Conservation (phyloP, 2,329 filamentous ascomycete genomes). For the Aureobasidium sp. region DNA sequence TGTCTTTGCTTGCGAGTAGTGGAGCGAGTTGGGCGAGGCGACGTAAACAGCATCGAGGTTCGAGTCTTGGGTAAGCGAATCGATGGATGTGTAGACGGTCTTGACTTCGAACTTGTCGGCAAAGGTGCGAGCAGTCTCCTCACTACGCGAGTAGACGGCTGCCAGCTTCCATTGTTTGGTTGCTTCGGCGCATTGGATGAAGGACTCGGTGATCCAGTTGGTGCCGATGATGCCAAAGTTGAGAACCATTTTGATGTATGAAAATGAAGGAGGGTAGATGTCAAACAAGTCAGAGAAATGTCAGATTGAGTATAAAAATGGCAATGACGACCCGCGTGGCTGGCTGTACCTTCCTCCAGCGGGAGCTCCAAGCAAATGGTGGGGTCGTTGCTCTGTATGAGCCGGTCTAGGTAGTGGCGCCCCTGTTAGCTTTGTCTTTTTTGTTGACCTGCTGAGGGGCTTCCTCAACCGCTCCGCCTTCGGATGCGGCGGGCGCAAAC, state of each 20-base stretch:
- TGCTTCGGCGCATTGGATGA: slow-evolving; percentile 36
- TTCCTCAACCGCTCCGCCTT: too few species aligned
- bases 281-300: background rate
- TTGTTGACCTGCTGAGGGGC: background rate
- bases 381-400: background rate
- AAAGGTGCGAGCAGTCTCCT: slow-evolving; percentile 36
- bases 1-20: slow-evolving; percentile 38
- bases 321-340: background rate
- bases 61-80: slow-evolving; percentile 30
- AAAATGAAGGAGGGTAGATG: too few species aligned
- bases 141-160: slow-evolving; percentile 40
- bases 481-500: background rate
- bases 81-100: slow-evolving; percentile 34
- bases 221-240: slow-evolving; percentile 41
- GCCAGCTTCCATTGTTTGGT: slow-evolving; percentile 36
- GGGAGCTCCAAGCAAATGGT: slow-evolving; percentile 2
- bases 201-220: slow-evolving; percentile 44
- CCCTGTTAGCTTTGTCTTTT: background rate
- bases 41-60: slow-evolving; percentile 40
- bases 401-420: background rate
- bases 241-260: slow-evolving; percentile 22
- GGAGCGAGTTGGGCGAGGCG: slow-evolving; percentile 41
- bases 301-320: background rate
- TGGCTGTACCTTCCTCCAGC: slow-evolving; percentile 11
- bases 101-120: slow-evolving; percentile 32